Conservation (phyloP, 345 rosid species). For the Rhodomyrtus tomentosa region DNA sequence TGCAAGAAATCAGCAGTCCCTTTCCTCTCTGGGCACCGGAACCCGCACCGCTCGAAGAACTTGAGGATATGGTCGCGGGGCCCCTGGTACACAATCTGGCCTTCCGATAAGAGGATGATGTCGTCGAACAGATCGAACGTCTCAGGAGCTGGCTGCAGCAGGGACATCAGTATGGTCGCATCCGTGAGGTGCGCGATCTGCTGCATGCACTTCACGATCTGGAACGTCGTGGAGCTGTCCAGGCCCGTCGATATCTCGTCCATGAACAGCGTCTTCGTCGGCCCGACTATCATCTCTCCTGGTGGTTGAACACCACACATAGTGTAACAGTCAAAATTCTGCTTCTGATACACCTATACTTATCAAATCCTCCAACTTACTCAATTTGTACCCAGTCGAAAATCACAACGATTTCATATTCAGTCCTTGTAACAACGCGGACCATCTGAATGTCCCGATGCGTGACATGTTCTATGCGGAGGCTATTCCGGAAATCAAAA, state of each 20-base stretch:
- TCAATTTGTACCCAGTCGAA: neutral
- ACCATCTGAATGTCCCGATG: neutral
- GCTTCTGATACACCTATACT: neutral
- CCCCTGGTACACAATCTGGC: constrained; percentile 81
- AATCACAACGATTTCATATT: neutral
- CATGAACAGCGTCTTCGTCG: constrained; percentile 81
- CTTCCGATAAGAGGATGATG: constrained; percentile 63
- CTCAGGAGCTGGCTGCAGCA: constrained; percentile 91
- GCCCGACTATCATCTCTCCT: constrained; percentile 99
- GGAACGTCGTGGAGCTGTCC: constrained; percentile 87
- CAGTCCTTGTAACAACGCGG: neutral
- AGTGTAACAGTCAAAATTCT: neutral
- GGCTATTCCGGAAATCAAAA: neutral
- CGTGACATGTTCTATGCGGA: neutral
- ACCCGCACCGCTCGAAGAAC: constrained; percentile 69
- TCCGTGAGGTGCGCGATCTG: constrained; percentile 67
- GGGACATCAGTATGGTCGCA: constrained; percentile 67
- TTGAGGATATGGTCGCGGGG: constrained; percentile 52
- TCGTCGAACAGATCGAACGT: constrained; percentile 86
- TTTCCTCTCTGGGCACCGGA: constrained; percentile 75
- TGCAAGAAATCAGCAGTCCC: constrained; percentile 88
- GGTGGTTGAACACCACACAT: neutral
- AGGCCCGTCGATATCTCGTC: constrained; percentile 95
- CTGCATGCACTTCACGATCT: constrained; percentile 80
- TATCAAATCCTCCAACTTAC: neutral